These are phyloP conservation scores for Lentinula sp. DNA, from an alignment of 768 basidiomycete genomes.

Conservation along the genomic window DNA sequence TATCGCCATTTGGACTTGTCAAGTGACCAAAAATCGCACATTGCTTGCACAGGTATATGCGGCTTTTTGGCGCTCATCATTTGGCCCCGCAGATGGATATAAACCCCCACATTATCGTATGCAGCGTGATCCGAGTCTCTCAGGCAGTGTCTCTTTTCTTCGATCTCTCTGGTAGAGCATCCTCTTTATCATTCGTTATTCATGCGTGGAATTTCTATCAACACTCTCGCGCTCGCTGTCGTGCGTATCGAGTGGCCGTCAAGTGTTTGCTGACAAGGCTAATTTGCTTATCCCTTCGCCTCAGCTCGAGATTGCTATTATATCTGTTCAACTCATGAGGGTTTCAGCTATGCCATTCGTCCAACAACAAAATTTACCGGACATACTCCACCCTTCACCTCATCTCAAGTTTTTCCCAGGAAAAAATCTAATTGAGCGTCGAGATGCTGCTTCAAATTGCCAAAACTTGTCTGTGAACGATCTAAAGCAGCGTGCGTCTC, in stretches of 20 bases:
- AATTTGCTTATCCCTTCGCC: not conserved
- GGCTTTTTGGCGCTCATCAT: not conserved
- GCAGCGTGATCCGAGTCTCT: not conserved
- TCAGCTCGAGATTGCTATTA: not conserved
- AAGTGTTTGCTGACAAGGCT: not conserved
- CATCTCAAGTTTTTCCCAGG: not conserved
- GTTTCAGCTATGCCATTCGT: not conserved
- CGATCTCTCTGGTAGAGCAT: not conserved
- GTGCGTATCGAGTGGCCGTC: not conserved
- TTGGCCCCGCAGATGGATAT: not conserved
- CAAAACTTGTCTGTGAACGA: not conserved
- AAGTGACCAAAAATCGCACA: not conserved
- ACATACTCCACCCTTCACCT: not conserved
- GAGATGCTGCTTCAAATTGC: not conserved
- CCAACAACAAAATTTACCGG: not conserved
- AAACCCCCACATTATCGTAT: not conserved
- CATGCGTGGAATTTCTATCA: not conserved
- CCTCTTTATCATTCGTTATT: not conserved
- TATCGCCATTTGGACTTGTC: not conserved
- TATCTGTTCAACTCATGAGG: not conserved
- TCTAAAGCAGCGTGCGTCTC: not conserved
- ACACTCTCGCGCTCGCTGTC: not conserved
- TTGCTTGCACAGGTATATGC: not conserved
- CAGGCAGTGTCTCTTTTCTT: not conserved
- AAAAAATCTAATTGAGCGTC: too few relatives aligned